Percentiles rank a stretch among this genome's conserved stretches.
Conservation (phyloP, 2,329 filamentous ascomycete species). For the Pyrenophora seminiperda region DNA sequence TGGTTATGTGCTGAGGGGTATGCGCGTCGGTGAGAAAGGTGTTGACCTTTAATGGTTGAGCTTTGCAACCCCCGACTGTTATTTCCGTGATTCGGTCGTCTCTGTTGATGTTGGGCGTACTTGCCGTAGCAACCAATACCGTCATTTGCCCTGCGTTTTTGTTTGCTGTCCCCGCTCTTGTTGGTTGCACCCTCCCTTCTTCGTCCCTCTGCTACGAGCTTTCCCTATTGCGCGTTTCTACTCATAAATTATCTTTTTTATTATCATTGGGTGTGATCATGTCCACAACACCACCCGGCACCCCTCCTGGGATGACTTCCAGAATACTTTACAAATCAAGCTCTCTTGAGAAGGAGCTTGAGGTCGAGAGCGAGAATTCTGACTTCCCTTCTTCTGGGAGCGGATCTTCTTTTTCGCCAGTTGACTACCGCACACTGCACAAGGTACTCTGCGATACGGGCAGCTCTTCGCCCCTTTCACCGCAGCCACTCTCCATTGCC, state of each 20-base stretch:
- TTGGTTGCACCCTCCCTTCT: too few species aligned
- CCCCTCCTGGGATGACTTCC: neutral
- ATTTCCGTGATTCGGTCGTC: too few species aligned
- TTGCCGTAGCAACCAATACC: neutral
- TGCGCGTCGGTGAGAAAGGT: constrained; percentile 37
- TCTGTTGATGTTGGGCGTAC: neutral
- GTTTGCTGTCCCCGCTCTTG: constrained; percentile 3
- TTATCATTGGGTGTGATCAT: neutral
- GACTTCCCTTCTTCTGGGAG: too few species aligned
- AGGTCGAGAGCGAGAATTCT: neutral
- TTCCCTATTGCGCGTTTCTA: too few species aligned
- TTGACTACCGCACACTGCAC: constrained; percentile 19
- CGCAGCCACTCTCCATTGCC: neutral
- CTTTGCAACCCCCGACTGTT: too few species aligned
- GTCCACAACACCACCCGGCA: neutral
- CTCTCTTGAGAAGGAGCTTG: neutral
- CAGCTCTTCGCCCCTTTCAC: constrained; percentile 2
- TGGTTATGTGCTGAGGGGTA: constrained; percentile 41
- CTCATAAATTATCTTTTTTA: too few species aligned
- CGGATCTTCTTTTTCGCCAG: constrained; percentile 6
- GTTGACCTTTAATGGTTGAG: constrained; percentile 15
- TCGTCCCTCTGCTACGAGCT: too few species aligned
- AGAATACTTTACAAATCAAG: neutral
- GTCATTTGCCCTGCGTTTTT: neutral
- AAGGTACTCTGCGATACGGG: constrained; percentile 14